Conservation (phyloP, 2,329 filamentous ascomycete genomes). For the Verticillium klebahnii region DNA sequence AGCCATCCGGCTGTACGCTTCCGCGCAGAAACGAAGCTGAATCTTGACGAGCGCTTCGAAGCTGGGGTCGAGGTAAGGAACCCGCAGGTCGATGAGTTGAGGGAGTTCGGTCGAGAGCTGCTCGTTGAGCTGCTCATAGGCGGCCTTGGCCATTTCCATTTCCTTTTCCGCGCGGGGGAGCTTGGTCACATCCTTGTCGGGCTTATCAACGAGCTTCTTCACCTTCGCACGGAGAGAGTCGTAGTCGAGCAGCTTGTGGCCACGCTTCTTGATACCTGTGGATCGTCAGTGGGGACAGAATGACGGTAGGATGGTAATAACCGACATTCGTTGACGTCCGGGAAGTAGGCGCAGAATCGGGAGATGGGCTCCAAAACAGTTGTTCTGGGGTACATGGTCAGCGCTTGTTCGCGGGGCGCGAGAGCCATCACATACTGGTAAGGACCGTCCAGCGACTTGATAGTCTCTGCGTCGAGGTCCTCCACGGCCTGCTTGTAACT, state of each 20-base stretch:
- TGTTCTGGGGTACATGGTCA: conserved; percentile 46
- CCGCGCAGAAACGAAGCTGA: conserved; percentile 93
- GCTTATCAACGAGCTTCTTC: conserved; percentile 95
- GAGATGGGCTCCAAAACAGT: conserved; percentile 95
- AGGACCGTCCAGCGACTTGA: conserved; percentile 95
- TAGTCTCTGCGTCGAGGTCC: conserved; percentile 95
- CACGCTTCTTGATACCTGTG: conserved; percentile 92
- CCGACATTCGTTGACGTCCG: conserved; percentile 94
- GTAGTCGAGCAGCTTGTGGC: conserved; percentile 98
- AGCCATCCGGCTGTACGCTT: conserved; percentile 96
- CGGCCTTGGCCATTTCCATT: conserved; percentile 85
- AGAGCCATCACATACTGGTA: conserved; percentile 57
- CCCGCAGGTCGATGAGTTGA: conserved; percentile 91
- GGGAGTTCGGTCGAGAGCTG: conserved; percentile 90
- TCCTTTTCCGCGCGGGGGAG: conserved; percentile 95
- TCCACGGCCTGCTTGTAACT: conserved; percentile 99
- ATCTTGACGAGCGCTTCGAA: conserved; percentile 99
- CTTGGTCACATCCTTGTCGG: conserved; percentile 97
- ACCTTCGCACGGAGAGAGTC: conserved; percentile 93
- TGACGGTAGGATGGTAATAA: conserved; percentile 1
- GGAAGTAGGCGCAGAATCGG: conserved; percentile 96
- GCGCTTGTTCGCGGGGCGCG: not conserved
- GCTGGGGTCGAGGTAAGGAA: conserved; percentile 93
- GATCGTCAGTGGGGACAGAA: not conserved
- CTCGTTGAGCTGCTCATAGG: conserved; percentile 96